Percentiles rank a stretch among this genome's conserved stretches.
Evolutionary conservation across 352 stramenopile species (phyloP).

Genomic region (Phytophthora palmivora): DNA sequence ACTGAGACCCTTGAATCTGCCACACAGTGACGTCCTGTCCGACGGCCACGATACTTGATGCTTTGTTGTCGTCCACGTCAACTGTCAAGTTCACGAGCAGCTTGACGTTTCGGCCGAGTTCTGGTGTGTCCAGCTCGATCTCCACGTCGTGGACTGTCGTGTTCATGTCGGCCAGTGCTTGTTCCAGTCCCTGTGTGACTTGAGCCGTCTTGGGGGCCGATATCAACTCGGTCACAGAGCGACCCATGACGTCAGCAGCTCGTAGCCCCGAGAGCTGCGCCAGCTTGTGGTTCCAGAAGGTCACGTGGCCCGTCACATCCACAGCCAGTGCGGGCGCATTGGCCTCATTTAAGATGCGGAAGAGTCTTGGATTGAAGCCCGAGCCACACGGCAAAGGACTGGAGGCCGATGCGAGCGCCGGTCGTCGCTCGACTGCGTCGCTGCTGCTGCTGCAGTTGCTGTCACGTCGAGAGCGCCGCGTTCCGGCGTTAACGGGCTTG

Average conservation of each 20-base stretch:
- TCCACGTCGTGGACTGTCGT: conserved; percentile 44
- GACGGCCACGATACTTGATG: conserved; percentile 41
- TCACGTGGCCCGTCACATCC: conserved; percentile 47
- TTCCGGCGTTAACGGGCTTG: conserved; percentile 11
- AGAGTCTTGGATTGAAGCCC: conserved; percentile 32
- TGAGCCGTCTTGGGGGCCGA: conserved; percentile 24
- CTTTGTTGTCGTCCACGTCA: conserved; percentile 42
- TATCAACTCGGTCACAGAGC: conserved; percentile 47
- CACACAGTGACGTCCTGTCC: conserved; percentile 64
- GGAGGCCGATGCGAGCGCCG: conserved; percentile 13
- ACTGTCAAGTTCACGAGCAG: conserved; percentile 71
- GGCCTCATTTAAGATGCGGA: conserved; percentile 58
- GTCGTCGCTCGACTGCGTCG: conserved; percentile 22
- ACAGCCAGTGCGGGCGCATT: conserved; percentile 60
- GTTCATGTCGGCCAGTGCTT: conserved; percentile 44
- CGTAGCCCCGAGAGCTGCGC: conserved; percentile 46
- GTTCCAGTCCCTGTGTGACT: conserved; percentile 25
- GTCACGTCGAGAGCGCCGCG: conserved; percentile 22
- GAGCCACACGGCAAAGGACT: neutral
- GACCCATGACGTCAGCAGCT: conserved; percentile 36
- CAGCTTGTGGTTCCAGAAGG: conserved; percentile 75
- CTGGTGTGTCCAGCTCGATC: conserved; percentile 54
- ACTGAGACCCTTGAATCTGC: conserved; percentile 53
- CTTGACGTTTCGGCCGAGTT: conserved; percentile 49
- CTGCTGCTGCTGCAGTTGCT: conserved; percentile 32